Percentiles rank a stretch among this genome's conserved stretches.
Evolutionary conservation across 805 yeast species (phyloP).

Genomic region (Barnettozyma vustinii): DNA sequence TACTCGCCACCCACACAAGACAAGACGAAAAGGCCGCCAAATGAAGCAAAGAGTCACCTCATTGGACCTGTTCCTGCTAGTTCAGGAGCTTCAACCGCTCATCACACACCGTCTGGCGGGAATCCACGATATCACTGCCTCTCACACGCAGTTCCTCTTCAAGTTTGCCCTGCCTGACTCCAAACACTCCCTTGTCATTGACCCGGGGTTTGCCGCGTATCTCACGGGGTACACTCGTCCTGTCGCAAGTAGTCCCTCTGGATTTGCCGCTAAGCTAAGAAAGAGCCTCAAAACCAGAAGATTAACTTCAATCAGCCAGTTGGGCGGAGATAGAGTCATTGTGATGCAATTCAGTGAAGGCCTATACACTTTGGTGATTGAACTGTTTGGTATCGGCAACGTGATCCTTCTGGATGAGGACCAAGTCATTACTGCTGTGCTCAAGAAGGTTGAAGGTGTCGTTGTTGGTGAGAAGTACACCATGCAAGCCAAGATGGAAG

Average conservation of each 20-base stretch:
- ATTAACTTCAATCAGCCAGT: slow-evolving; percentile 64
- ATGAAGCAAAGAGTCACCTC: slow-evolving; percentile 74
- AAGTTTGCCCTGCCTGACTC: slow-evolving; percentile 83
- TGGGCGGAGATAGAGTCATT: slow-evolving; percentile 76
- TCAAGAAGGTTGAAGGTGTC: slow-evolving; percentile 55
- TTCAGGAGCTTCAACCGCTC: slow-evolving; percentile 54
- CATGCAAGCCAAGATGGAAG: slow-evolving; percentile 1
- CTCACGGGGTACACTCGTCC: slow-evolving; percentile 77
- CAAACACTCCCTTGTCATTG: slow-evolving; percentile 68
- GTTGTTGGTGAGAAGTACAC: slow-evolving; percentile 70
- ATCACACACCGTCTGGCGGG: slow-evolving; percentile 71
- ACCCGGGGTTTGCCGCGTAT: slow-evolving; percentile 81
- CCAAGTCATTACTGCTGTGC: slow-evolving; percentile 71
- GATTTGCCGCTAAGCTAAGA: slow-evolving; percentile 79
- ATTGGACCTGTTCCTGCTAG: slow-evolving; percentile 69
- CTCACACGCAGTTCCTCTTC: slow-evolving; percentile 61
- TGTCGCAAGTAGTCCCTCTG: slow-evolving; percentile 75
- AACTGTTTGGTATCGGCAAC: slow-evolving; percentile 95
- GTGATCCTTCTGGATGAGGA: slow-evolving; percentile 71
- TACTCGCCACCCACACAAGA: background rate
- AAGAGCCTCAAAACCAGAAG: slow-evolving; percentile 82
- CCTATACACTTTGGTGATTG: slow-evolving; percentile 67
- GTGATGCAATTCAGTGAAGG: slow-evolving; percentile 87
- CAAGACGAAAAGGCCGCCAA: background rate
- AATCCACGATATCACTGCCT: slow-evolving; percentile 58